phyloP scores from a whole-genome alignment of 2,329 filamentous ascomycete genomes.

The Colletotrichum sojae region DNA sequence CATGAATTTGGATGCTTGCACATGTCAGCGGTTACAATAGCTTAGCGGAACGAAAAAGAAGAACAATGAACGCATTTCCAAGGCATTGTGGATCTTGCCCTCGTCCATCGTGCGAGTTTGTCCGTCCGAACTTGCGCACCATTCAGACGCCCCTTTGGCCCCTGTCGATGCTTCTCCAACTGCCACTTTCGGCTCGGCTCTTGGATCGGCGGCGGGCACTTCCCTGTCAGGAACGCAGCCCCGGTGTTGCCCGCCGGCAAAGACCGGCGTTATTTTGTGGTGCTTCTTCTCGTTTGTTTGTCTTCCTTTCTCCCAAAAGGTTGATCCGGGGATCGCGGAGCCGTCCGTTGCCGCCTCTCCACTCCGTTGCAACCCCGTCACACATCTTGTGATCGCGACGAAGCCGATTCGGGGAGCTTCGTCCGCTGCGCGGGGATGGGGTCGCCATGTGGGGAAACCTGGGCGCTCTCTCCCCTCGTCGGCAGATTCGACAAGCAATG shows the following conservation, averaged over 20 bases:
- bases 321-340: conserved; percentile 36
- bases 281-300: background rate
- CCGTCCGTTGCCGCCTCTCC: conserved; percentile 13
- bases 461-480: background rate
- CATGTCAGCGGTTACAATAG: background rate
- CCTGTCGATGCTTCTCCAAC: conserved; percentile 10
- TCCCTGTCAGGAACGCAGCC: conserved; percentile 27
- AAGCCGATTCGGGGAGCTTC: conserved; percentile 23
- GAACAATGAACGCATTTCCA: background rate
- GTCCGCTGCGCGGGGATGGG: conserved; percentile 12
- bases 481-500: conserved; percentile 37
- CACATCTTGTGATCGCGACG: conserved; percentile 31
- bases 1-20: background rate
- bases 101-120: conserved; percentile 2
- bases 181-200: conserved; percentile 12
- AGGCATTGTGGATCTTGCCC: background rate
- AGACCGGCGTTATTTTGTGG: background rate
- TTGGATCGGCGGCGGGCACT: conserved; percentile 22
- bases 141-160: conserved; percentile 27
- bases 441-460: conserved; percentile 8
- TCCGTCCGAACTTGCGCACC: conserved; percentile 38
- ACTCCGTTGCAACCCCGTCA: conserved; percentile 20
- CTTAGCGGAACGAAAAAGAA: background rate
- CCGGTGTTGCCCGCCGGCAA: background rate
- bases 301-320: background rate